A percentile compares a stretch with the other conserved stretches of the same genome.
Evolutionary conservation across 176 grass and related monocot genomes (phyloP).

Genomic region (Alloteropsis semialata): DNA sequence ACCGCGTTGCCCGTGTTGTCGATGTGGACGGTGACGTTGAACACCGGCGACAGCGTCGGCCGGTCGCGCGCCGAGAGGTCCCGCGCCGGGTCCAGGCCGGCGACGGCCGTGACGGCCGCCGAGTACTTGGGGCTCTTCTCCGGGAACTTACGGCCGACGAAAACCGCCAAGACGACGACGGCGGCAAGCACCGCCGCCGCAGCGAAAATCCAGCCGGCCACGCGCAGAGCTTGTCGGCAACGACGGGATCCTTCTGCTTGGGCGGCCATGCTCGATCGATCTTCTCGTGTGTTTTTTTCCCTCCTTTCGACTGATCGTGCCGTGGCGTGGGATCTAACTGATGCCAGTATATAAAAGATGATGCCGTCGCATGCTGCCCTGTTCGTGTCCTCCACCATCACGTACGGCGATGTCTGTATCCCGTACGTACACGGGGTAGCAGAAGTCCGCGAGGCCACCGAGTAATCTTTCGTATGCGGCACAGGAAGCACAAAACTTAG

Average conservation of each 20-base stretch:
- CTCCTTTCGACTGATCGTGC: too few relatives aligned
- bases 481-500: too few relatives aligned
- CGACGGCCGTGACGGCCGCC: not conserved
- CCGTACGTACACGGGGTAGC: too few relatives aligned
- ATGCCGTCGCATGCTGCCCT: too few relatives aligned
- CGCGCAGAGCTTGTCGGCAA: not conserved
- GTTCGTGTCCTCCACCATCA: too few relatives aligned
- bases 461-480: too few relatives aligned
- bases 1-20: not conserved
- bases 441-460: too few relatives aligned
- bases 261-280: not conserved
- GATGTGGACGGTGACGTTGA: conserved; percentile 18
- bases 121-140: not conserved
- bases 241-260: not conserved
- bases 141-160: not conserved
- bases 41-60: not conserved
- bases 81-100: conserved; percentile 5
- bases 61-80: not conserved
- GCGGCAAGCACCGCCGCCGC: fast-evolving
- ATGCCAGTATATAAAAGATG: too few relatives aligned
- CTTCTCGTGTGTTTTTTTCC: too few relatives aligned
- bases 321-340: too few relatives aligned
- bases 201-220: too few relatives aligned
- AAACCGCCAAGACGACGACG: fast-evolving
- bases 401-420: too few relatives aligned